phyloP scores from a whole-genome alignment of 2,329 filamentous ascomycete genomes.

The Tolypocladium endophyticum region DNA sequence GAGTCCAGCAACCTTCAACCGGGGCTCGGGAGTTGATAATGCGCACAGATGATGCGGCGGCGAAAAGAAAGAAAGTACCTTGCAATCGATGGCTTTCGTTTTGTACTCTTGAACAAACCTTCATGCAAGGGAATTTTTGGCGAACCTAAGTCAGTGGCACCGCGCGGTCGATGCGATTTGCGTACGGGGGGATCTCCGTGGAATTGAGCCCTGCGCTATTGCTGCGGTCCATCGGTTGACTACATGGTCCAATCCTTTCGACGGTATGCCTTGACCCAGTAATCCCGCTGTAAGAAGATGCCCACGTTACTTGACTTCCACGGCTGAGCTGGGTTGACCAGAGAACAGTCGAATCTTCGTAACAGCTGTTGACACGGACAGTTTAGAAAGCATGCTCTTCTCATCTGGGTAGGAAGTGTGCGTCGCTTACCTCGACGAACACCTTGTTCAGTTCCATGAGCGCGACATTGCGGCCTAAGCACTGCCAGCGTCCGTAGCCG shows the following conservation, averaged over 20 bases:
- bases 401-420: background rate
- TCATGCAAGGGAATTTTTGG: no score
- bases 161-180: no score
- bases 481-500: conserved; percentile 26
- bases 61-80: no score
- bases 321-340: conserved; percentile 18
- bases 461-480: conserved; percentile 26
- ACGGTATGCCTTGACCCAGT: conserved; percentile 9
- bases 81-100: no score
- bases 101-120: no score
- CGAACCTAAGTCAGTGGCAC: background rate
- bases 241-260: background rate
- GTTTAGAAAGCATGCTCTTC: no score
- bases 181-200: background rate
- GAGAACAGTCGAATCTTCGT: conserved; percentile 17
- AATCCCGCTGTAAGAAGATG: conserved; percentile 19
- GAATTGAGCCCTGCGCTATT: background rate
- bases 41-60: no score
- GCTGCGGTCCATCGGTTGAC: background rate
- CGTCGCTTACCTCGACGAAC: conserved; percentile 26
- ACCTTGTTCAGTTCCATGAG: conserved; percentile 28
- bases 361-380: conserved; percentile 11
- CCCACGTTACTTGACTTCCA: conserved; percentile 20
- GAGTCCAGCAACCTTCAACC: no score
- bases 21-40: no score